phyloP scores from a whole-genome alignment of 169 alveolate species.

The Eimeria falciformis region DNA sequence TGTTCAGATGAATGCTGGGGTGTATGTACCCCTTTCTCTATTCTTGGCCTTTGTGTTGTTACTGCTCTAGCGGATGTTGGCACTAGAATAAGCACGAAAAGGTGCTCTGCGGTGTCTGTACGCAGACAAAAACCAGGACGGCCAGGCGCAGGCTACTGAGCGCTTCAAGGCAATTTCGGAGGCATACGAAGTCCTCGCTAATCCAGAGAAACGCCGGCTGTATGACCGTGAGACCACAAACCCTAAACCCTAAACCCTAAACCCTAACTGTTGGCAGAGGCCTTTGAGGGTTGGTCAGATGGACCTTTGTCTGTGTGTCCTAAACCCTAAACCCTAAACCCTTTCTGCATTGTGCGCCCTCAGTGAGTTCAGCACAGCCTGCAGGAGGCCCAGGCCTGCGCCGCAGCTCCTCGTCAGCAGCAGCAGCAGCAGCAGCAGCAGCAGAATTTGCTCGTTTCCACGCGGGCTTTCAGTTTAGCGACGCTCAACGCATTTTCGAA shows the following conservation, averaged over 20 bases:
- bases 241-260: neutral
- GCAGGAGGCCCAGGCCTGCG: neutral
- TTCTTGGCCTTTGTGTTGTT: neutral
- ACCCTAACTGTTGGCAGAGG: neutral
- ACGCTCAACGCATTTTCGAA: slow-evolving; percentile 73
- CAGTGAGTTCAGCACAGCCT: neutral
- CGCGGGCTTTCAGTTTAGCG: slow-evolving; percentile 27
- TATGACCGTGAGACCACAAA: slow-evolving; percentile 65
- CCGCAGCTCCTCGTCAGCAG: neutral
- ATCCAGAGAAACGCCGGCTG: slow-evolving; percentile 87
- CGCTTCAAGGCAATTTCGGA: slow-evolving; percentile 92
- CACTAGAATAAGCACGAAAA: neutral
- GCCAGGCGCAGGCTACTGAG: slow-evolving; percentile 90
- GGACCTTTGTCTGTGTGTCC: neutral
- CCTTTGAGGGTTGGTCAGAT: too few species aligned
- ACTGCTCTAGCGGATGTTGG: neutral
- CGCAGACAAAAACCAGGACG: slow-evolving; percentile 89
- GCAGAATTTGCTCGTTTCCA: slow-evolving; percentile 50
- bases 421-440: slow-evolving; percentile 70
- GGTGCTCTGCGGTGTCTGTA: neutral
- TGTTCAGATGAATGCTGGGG: too few species aligned
- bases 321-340: too few species aligned
- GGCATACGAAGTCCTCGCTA: slow-evolving; percentile 94
- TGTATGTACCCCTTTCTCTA: neutral
- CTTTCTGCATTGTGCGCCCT: neutral